Base-by-base conservation (phyloP, 345 rosid genomes). In the Arabis hirsuta region DNA sequence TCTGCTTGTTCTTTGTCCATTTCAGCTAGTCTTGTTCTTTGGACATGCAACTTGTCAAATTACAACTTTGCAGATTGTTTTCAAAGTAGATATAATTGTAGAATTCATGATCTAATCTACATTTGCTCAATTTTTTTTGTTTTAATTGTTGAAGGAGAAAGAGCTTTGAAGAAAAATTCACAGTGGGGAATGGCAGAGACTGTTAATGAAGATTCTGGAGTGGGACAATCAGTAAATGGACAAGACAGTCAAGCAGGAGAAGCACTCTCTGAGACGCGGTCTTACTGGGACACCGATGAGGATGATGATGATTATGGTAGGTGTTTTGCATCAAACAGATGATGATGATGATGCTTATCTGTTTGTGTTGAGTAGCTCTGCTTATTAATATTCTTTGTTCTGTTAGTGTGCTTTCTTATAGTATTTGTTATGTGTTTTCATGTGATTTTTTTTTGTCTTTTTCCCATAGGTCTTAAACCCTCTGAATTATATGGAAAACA, bases 181-280 rank as follows among this genome's bases (percentile, higher is more conserved):
- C 19, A 19, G 4, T 52, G 81, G 62, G 64, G 68, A 81, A 91
- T 95, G 99, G 90, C 90, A 71, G 96, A 86, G 78, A 69, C 71
- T 82, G 82, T 24, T 48, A 76, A 73, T 20, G 96, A 88, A 76
- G 97, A 84, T 34, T 76, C 92, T 67, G 90, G 93, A 73, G 91
- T 72, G 64, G 96, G 87, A 77, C 76, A 87, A 84, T 82, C 96
- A 71, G 68, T 62, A 34, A 91, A 86, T 55, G 83, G 84, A 76
- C 87, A 77, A 71, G 81, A 74, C 32, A 88, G 90, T 76, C 90
- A 83, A 65, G 78, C 89, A 55, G 88, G 86, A 70, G 99, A 91
- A 81, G 88, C 90, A 38, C 65, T 90, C 81, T 88, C 87, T 1
- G 90, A 88, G 80, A 90, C 96, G 94, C 88, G 96, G 56, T 95